Base-by-base conservation (phyloP, 208 protist species). In the Crithidia expoeki region DNA sequence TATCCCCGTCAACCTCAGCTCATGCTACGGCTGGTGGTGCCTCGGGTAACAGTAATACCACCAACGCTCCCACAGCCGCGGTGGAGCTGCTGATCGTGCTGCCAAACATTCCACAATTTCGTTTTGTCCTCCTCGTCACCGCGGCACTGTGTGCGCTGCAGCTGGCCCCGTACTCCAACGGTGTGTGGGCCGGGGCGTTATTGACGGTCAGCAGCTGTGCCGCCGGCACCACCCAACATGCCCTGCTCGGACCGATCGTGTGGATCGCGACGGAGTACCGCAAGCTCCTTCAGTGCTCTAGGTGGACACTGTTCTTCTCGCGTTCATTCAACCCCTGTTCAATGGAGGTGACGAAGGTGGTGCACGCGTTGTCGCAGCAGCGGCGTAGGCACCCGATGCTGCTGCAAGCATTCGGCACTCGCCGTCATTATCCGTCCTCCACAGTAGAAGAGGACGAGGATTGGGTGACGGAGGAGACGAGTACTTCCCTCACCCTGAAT, bases 221-320 rank as follows among this genome's bases (percentile, higher is more conserved):
- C 6, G 58, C 46, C 5, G 44, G 38, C 34, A 74, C 61, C 27
- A 55, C 72, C 60, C 53, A 25, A 11, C 17, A 56, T 25, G n/a
- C 55, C 49, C 42, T 74, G 4, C 30, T 2, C 28, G 55, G 3
- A 1, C 69, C 79, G 17, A 7, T 80, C 5, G 27, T 2, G 5
- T 71, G 57, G 62, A 34, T 80, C 19, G 6, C 23, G 6, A 62
- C 50, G 25, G 62, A 80, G 25, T 72, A 76, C 40, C 64, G 68
- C 50, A 30, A 16, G 47, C 17, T 59, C 12, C 19, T 65, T n/a
- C 51, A 50, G 16, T 60, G 71, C 70, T 66, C 69, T 6, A 44
- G 40, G 51, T 56, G 53, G 68, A 58, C 52, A 0, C 72, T 84
- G 28, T 50, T 76, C 28, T 51, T 80, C 19, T 68, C 72, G 2